Conservation (phyloP, 1,284 basidiomycete species). For the Fomitopsis palustris region DNA sequence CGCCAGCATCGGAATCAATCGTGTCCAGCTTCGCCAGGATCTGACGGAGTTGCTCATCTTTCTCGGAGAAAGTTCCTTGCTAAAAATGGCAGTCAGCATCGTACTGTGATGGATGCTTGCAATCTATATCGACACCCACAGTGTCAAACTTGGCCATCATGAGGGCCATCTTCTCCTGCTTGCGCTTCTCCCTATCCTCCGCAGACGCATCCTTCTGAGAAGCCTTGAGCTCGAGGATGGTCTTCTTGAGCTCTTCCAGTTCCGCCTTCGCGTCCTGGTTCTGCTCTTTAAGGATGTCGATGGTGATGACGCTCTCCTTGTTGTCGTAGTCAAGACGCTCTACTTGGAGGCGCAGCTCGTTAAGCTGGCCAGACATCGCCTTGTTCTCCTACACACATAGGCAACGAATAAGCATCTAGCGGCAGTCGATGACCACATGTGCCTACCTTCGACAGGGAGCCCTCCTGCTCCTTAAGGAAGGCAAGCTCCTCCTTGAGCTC, state of each 20-base stretch:
- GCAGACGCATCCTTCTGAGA: slow-evolving; percentile 83
- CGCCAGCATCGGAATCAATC: slow-evolving; percentile 56
- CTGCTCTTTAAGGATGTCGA: slow-evolving; percentile 96
- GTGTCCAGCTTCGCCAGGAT: slow-evolving; percentile 81
- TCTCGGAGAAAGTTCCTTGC: slow-evolving; percentile 89
- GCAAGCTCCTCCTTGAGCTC: slow-evolving; percentile 84
- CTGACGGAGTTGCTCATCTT: slow-evolving; percentile 87
- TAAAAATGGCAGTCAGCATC: slow-evolving; percentile 26
- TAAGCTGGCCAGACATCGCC: slow-evolving; percentile 84
- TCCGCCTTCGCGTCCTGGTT: slow-evolving; percentile 86
- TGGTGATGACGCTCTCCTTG: slow-evolving; percentile 92
- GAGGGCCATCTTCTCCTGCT: slow-evolving; percentile 99
- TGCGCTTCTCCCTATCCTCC: slow-evolving; percentile 98
- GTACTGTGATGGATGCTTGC: neutral
- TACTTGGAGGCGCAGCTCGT: slow-evolving; percentile 88
- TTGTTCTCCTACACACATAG: slow-evolving; percentile 78
- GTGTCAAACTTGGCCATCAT: slow-evolving; percentile 99
- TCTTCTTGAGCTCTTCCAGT: slow-evolving; percentile 86
- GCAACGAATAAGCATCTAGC: neutral
- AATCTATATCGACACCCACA: slow-evolving; percentile 41
- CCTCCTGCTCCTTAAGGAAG: slow-evolving; percentile 92
- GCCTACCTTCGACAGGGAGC: slow-evolving; percentile 66
- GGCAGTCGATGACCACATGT: slow-evolving; percentile 3
- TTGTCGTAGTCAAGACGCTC: slow-evolving; percentile 94
- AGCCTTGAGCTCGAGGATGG: slow-evolving; percentile 75